Base-by-base conservation (phyloP, 225 moss, liverwort and hornwort genomes). In the Polytrichum commune region DNA sequence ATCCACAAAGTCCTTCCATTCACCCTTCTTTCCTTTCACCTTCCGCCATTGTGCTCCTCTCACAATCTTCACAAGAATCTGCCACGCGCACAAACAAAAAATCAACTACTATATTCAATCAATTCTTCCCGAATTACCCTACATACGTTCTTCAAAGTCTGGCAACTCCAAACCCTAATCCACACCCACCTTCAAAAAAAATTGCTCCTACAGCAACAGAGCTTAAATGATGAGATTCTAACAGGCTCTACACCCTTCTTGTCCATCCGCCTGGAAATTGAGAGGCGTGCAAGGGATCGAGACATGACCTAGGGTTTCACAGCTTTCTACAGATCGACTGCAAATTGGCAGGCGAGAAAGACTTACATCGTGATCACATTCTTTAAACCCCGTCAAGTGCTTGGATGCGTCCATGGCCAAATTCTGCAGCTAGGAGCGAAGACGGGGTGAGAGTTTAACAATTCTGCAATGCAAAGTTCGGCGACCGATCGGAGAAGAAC, bases 31-130 rank as follows among this genome's bases (percentile, higher is more conserved):
- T 68, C 86, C 86, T 54, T 74, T 77, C 63, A 89, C 65, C 54
- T 82, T 74, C 26, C 8, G 77, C 55, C 72, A 38, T 32, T 84
- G 86, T 58, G 84, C 84, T 61, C 29, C 73, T 74, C 79, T 89
- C 75, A 91, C 84, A 57, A 89, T 83, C 61, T 76, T 83, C 70
- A 84, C 79, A 67, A 91, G 69, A 65, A 74, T 46, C 86, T 91
- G 71, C 26, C 53, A 16, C 80, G 69, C 23, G 13, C 1, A 4
- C 8, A 58, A 20, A 24, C 10, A 73, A 26, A 67, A 71, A 55
- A 55, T 20, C 24, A 46, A 3, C 46, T 46, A 46, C 35, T 33
- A 0, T 5, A 33, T 18, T 2, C 13, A 16, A 55, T 73, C 69
- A 76, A 30, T 4, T n/a, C 19, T 22, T 35, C 5, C 30, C 20